A percentile compares a stretch with the other conserved stretches of the same genome.
Evolutionary conservation across 768 basidiomycete genomes (phyloP).

Genomic region (Pleurotus eryngii): DNA sequence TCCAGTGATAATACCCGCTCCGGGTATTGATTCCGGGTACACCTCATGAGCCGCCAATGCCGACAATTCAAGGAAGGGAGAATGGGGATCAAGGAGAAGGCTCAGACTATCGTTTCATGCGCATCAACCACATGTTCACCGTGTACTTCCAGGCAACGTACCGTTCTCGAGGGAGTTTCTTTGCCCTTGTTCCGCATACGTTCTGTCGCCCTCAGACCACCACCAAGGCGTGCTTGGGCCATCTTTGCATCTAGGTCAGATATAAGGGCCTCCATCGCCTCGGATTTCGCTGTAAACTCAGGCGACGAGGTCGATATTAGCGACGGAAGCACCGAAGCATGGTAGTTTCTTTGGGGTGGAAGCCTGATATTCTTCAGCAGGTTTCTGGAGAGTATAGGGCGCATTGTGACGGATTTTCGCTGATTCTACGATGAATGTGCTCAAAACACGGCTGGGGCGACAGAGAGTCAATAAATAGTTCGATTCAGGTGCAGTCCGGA

Average conservation of each 20-base stretch:
- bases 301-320: slow-evolving; percentile 64
- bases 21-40: slow-evolving; percentile 77
- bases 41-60: slow-evolving; percentile 85
- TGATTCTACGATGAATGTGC: background rate
- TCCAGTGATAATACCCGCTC: slow-evolving; percentile 89
- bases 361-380: slow-evolving; percentile 11
- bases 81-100: slow-evolving; percentile 76
- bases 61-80: slow-evolving; percentile 89
- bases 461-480: background rate
- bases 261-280: slow-evolving; percentile 69
- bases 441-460: background rate
- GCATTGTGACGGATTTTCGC: slow-evolving; percentile 10
- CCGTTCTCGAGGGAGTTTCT: slow-evolving; percentile 84
- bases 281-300: slow-evolving; percentile 65
- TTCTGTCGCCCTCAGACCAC: slow-evolving; percentile 70
- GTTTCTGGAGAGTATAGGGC: slow-evolving; percentile 14
- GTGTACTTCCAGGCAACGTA: slow-evolving; percentile 25
- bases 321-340: slow-evolving; percentile 74
- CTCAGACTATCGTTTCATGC: slow-evolving; percentile 45
- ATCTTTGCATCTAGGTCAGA: slow-evolving; percentile 60
- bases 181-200: slow-evolving; percentile 79
- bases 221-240: slow-evolving; percentile 61
- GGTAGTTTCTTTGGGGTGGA: slow-evolving; percentile 42
- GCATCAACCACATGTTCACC: background rate
- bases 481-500: background rate